Percentiles rank a stretch among this genome's conserved stretches.
These are phyloP conservation scores for Pseudogymnoascus sp. DNA, from an alignment of 2,329 filamentous ascomycete species.

Conservation along the genomic window DNA sequence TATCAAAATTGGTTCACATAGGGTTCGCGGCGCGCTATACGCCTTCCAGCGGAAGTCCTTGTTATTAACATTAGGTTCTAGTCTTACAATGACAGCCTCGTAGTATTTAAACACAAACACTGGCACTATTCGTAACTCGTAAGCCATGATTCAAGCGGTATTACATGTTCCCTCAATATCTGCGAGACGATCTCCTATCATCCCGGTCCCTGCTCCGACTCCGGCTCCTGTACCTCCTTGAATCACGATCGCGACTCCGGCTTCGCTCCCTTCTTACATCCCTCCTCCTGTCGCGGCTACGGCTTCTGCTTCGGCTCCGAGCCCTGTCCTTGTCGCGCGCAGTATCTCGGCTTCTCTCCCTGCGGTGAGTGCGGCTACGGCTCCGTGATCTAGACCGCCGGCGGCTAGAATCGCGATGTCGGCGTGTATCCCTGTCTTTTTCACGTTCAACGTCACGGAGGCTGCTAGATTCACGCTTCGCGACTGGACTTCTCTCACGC, in stretches of 20 bases:
- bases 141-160: not conserved
- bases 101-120: not conserved
- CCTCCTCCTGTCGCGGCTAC: constrained; percentile 11
- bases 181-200: constrained; percentile 13
- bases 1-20: not conserved
- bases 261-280: constrained; percentile 17
- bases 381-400: constrained; percentile 15
- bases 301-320: constrained; percentile 16
- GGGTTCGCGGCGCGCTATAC: not conserved
- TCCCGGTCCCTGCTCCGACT: constrained; percentile 16
- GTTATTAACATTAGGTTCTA: constrained; percentile 6
- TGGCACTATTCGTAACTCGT: not conserved
- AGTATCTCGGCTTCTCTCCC: constrained; percentile 1
- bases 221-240: constrained; percentile 17
- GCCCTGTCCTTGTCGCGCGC: constrained; percentile 18
- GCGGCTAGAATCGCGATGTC: constrained; percentile 17
- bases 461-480: constrained; percentile 20
- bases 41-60: not conserved
- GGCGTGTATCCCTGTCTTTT: constrained; percentile 17
- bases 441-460: constrained; percentile 11
- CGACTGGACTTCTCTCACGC: constrained; percentile 8
- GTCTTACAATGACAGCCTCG: not conserved
- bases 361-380: constrained; percentile 12
- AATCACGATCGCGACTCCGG: constrained; percentile 17
- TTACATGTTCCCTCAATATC: not conserved